These are phyloP conservation scores for Thinopyrum elongatum DNA, from an alignment of 176 grass and related monocot species.

Conservation along the genomic window DNA sequence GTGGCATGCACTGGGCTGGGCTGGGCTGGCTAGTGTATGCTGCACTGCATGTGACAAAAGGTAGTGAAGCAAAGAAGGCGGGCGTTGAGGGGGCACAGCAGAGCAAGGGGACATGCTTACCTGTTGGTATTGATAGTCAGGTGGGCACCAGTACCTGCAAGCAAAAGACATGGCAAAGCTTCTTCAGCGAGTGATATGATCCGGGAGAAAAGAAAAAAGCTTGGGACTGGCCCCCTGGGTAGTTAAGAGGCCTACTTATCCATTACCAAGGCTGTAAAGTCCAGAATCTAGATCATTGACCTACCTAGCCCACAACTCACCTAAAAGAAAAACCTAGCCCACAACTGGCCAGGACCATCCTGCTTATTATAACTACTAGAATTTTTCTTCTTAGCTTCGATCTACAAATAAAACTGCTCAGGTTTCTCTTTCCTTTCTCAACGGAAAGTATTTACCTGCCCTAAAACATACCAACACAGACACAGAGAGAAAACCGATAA, in stretches of 20 bases:
- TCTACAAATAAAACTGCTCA: not conserved
- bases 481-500: not conserved
- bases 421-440: not conserved
- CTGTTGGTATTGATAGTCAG: constrained; percentile 84
- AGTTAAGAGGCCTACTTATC: constrained; percentile 30
- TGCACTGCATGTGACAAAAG: constrained; percentile 54
- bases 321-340: not conserved
- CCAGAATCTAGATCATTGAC: constrained; percentile 31
- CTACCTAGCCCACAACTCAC: not conserved
- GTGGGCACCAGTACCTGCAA: constrained; percentile 89
- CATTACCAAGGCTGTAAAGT: constrained; percentile 45
- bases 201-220: not conserved
- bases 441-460: not conserved
- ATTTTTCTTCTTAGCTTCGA: too few relatives aligned
- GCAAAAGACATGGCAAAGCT: constrained; percentile 49
- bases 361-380: too few relatives aligned
- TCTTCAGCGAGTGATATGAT: constrained; percentile 36
- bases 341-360: not conserved
- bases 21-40: not conserved
- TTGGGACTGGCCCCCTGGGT: not conserved
- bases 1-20: constrained; percentile 7
- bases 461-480: not conserved
- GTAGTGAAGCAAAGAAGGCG: not conserved
- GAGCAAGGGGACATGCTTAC: constrained; percentile 41
- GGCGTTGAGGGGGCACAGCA: not conserved